phyloP scores from a whole-genome alignment of 2,329 filamentous ascomycete genomes.

The Pseudogymnoascus sp. region DNA sequence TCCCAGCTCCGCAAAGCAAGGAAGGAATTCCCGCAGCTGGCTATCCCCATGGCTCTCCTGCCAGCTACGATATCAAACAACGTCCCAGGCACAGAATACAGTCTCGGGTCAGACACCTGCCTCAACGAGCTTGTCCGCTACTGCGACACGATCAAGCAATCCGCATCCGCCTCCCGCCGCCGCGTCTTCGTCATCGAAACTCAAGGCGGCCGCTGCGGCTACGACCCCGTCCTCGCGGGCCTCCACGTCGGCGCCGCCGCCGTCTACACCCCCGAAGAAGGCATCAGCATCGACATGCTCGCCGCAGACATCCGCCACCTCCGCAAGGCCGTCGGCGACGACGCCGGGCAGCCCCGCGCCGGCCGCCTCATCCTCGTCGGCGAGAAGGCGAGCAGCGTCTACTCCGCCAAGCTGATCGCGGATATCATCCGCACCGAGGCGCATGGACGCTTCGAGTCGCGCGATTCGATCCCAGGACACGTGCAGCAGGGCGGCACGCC shows the following conservation, averaged over 20 bases:
- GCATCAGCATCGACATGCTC: slow-evolving; percentile 88
- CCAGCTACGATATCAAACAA: slow-evolving; percentile 99
- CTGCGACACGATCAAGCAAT: slow-evolving; percentile 96
- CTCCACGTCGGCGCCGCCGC: slow-evolving; percentile 87
- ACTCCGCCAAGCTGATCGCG: slow-evolving; percentile 87
- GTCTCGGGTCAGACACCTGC: slow-evolving; percentile 91
- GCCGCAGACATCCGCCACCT: slow-evolving; percentile 84
- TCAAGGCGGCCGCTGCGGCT: slow-evolving; percentile 89
- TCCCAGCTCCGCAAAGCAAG: slow-evolving; percentile 80
- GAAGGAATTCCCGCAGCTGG: slow-evolving; percentile 72
- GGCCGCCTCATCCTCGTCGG: slow-evolving; percentile 96
- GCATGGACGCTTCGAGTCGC: slow-evolving; percentile 83
- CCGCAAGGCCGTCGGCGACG: slow-evolving; percentile 74
- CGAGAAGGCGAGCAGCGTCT: slow-evolving; percentile 85
- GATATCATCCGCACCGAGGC: slow-evolving; percentile 94
- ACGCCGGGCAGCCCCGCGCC: slow-evolving; percentile 81
- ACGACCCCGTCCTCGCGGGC: slow-evolving; percentile 84
- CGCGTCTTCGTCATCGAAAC: slow-evolving; percentile 98
- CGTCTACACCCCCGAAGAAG: slow-evolving; percentile 96
- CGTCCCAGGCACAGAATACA: slow-evolving; percentile 95
- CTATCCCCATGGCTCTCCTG: slow-evolving; percentile 84
- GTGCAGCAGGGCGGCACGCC: slow-evolving; percentile 92
- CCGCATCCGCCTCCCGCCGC: slow-evolving; percentile 84
- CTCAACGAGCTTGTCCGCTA: slow-evolving; percentile 91
- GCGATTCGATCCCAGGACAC: slow-evolving; percentile 86